A percentile compares a stretch with the other conserved stretches of the same genome.
Evolutionary conservation across 495 filamentous ascomycete species (phyloP).

Genomic region (Penicillium diatomitis): DNA sequence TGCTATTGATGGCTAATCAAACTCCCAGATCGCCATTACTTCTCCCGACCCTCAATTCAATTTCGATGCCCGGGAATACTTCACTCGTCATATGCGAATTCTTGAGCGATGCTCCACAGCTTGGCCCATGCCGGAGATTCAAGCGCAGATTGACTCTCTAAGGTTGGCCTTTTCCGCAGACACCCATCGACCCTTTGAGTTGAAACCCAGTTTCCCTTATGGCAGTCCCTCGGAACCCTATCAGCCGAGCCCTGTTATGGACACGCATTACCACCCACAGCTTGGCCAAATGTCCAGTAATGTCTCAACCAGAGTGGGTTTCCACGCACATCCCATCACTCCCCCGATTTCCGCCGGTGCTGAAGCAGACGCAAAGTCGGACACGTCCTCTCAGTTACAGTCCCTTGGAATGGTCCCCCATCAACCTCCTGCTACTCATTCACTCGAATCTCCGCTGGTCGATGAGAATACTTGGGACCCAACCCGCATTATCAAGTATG

Average conservation of each 20-base stretch:
- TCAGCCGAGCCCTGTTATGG: constrained; percentile 53
- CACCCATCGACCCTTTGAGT: constrained; percentile 71
- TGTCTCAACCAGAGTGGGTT: constrained; percentile 60
- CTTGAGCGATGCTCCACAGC: constrained; percentile 74
- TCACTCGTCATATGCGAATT: constrained; percentile 91
- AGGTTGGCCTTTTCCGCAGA: constrained; percentile 91
- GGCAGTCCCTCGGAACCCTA: constrained; percentile 63
- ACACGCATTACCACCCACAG: constrained; percentile 35
- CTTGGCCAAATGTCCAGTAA: constrained; percentile 20
- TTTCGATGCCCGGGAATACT: constrained; percentile 77
- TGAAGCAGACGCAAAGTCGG: constrained; percentile 62
- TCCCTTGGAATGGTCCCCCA: constrained; percentile 65
- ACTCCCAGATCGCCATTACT: constrained; percentile 73
- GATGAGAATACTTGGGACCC: constrained; percentile 83
- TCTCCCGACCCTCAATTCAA: constrained; percentile 88
- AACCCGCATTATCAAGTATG: constrained; percentile 87
- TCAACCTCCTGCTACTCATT: constrained; percentile 34
- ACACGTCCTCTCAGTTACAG: constrained; percentile 64
- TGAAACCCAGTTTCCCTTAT: constrained; percentile 83
- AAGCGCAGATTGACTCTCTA: constrained; percentile 81
- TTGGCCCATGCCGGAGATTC: constrained; percentile 90
- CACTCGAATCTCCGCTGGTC: constrained; percentile 47
- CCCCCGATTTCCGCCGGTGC: constrained; percentile 71
- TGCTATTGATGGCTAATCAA: background rate
- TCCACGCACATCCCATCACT: constrained; percentile 67